phyloP scores from a whole-genome alignment of 208 protist genomes.

The Trichomonas tenax region DNA sequence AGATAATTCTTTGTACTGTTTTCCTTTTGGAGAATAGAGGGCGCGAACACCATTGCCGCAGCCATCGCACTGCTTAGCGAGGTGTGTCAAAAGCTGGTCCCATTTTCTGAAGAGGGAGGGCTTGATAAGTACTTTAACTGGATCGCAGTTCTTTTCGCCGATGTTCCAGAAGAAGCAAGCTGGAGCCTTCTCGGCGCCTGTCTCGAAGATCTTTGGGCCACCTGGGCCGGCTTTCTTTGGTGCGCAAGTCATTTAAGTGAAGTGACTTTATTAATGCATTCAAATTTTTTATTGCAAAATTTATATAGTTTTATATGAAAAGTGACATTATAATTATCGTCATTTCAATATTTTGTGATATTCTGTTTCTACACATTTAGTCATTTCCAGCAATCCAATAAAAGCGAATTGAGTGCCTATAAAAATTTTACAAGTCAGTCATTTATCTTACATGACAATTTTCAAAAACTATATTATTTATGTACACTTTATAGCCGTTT shows the following conservation, averaged over 20 bases:
- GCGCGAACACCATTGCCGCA: background rate
- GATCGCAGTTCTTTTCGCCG: conserved; percentile 17
- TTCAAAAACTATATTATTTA: too few species aligned
- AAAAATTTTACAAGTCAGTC: too few species aligned
- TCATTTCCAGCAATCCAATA: too few species aligned
- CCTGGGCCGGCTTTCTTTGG: conserved; percentile 5
- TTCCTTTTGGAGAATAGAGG: background rate
- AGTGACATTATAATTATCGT: background rate
- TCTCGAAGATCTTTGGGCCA: background rate
- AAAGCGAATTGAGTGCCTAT: too few species aligned
- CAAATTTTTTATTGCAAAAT: background rate
- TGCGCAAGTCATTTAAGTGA: conserved; percentile 20
- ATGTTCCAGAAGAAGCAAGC: background rate
- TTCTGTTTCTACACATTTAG: too few species aligned
- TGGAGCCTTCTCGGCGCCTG: background rate
- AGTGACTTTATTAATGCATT: background rate
- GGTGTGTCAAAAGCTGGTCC: background rate
- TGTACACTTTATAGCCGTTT: too few species aligned
- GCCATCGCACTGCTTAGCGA: background rate
- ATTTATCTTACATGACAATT: too few species aligned
- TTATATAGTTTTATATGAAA: background rate
- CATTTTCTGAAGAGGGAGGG: background rate
- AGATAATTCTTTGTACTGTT: background rate
- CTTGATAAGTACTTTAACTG: background rate
- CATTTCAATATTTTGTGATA: too few species aligned